Percentiles rank a stretch among this genome's conserved stretches.
Conservation (phyloP, 805 yeast species). For the Yarrowia alimentaria region DNA sequence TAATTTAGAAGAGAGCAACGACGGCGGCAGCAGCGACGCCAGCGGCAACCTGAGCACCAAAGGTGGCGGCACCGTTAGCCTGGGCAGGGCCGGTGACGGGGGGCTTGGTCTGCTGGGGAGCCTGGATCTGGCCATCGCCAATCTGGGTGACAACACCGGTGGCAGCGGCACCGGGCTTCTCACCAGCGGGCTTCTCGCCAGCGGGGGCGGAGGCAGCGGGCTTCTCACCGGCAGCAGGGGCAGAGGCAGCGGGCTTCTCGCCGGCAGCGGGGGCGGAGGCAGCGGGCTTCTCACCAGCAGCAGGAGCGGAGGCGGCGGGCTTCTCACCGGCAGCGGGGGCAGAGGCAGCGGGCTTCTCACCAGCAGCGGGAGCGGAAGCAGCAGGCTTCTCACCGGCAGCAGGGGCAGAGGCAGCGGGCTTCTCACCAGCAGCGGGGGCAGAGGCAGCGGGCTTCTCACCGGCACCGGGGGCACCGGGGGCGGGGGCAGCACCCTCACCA, state of each 20-base stretch:
- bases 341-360: slow-evolving; percentile 6
- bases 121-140: slow-evolving; percentile 19
- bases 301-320: slow-evolving; percentile 1
- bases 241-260: not conserved
- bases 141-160: slow-evolving; percentile 11
- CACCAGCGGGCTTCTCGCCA: not conserved
- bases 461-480: not conserved
- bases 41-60: slow-evolving; percentile 12
- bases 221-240: not conserved
- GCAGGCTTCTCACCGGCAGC: slow-evolving; percentile 2
- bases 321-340: slow-evolving; percentile 8
- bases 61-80: slow-evolving; percentile 25
- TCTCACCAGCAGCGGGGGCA: not conserved
- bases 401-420: slow-evolving; percentile 3
- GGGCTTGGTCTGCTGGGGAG: slow-evolving; percentile 14
- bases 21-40: slow-evolving; percentile 24
- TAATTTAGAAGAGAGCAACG: slow-evolving; percentile 16
- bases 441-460: not conserved
- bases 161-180: not conserved
- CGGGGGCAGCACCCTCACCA: slow-evolving; percentile 3
- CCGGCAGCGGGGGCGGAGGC: not conserved
- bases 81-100: slow-evolving; percentile 18
- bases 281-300: not conserved
- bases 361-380: slow-evolving; percentile 7
- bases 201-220: not conserved